Percentiles rank a stretch among this genome's conserved stretches.
Conservation (phyloP, 2,329 filamentous ascomycete species). For the Hypomyces rosellus region DNA sequence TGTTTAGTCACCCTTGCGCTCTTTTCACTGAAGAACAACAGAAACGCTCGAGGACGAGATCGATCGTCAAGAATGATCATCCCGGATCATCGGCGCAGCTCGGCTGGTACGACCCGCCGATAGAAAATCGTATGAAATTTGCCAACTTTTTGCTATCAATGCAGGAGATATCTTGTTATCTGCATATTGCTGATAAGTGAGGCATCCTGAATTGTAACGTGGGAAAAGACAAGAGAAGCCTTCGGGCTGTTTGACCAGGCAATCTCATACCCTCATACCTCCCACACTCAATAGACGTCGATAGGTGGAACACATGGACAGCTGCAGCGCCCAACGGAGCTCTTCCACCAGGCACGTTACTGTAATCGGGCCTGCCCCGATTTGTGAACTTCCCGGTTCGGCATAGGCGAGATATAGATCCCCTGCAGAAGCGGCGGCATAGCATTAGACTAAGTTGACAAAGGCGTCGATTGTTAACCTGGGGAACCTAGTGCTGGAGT, state of each 20-base stretch:
- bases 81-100: not conserved
- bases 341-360: slow-evolving; percentile 1
- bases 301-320: not conserved
- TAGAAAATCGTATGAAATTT: no score
- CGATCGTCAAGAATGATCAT: not conserved
- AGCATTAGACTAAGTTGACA: no score
- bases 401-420: slow-evolving; percentile 2
- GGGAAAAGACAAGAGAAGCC: not conserved
- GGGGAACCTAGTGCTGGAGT: not conserved
- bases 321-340: not conserved
- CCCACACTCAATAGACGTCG: not conserved
- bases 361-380: not conserved
- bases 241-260: no score
- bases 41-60: not conserved
- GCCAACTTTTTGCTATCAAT: no score
- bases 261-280: not conserved
- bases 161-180: no score
- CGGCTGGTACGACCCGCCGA: not conserved
- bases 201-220: not conserved
- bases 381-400: slow-evolving; percentile 9
- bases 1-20: no score
- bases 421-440: not conserved
- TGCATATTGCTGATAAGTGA: no score
- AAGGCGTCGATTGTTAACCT: not conserved
- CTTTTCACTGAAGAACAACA: not conserved